Evolutionary conservation across 2,329 filamentous ascomycete genomes (phyloP), one percentile per base, ranked within the genome.

Genomic region (Neofusicoccum parvum): DNA sequence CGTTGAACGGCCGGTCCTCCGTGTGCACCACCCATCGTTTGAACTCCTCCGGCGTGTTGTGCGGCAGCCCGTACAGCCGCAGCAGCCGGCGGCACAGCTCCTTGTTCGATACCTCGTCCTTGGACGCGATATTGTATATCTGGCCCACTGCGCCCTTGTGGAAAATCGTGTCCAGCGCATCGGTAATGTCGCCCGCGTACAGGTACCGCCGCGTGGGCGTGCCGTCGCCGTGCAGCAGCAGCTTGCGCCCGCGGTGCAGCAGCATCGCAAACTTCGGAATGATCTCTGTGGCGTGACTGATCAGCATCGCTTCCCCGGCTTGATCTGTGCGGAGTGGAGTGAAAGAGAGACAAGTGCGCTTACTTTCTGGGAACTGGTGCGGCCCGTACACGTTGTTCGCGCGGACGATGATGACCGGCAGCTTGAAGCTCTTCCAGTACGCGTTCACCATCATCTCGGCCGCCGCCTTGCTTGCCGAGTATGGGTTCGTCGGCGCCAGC

Each of bases 371-470:
- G 75, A 90, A 93, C 75, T 94, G 91, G 74, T 94, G 90, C 23
- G 92, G 92, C 0, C 92, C 92, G 72, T 94, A 95, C 36, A 94
- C 90, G 72, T 95, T 94, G 80, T 94, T 94, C 75, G 90, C 90
- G 58, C 91, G 85, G 34, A 94, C 89, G 70, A 94, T 91, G 69
- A 94, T 92, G 60, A 88, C 87, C 1, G 91, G 91, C 12, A 95
- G 82, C 76, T 90, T 90, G 82, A 93, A 94, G 77, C 89, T 92
- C 80, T 91, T 92, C 74, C 89, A 86, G 75, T 94, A 95, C n/a
- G 91, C 92, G 75, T 90, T 88, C n/a, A 94, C 90, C 72, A 92
- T 83, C 90, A 93, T 93, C 80, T 94, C 91, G 5, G 91, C 91
- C 1, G 91, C 91, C 2, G 91, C 91, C 78, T 94, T 94, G 78